Percentiles rank a stretch among this genome's conserved stretches.
These are phyloP conservation scores for Phaeotremella fagi DNA, from an alignment of 768 basidiomycete genomes.

Conservation along the genomic window DNA sequence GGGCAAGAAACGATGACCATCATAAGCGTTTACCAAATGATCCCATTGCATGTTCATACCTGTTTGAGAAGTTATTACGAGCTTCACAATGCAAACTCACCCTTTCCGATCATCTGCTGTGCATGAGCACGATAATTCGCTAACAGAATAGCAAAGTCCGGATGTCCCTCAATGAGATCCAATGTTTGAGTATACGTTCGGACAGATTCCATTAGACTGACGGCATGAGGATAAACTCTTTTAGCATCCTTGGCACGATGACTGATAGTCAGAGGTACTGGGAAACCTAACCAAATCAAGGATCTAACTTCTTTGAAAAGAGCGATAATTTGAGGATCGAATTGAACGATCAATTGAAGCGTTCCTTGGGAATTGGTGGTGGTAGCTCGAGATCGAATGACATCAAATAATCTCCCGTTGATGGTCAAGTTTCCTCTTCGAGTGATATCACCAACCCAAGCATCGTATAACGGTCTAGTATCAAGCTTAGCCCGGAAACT, in stretches of 20 bases:
- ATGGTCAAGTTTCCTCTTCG: constrained; percentile 59
- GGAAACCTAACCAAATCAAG: constrained; percentile 89
- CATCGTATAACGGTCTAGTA: constrained; percentile 87
- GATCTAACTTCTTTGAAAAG: constrained; percentile 98
- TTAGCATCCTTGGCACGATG: constrained; percentile 99
- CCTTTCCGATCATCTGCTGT: constrained; percentile 86
- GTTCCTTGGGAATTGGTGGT: constrained; percentile 51
- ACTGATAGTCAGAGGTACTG: constrained; percentile 86
- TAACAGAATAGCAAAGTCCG: constrained; percentile 87
- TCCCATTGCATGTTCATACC: constrained; percentile 98
- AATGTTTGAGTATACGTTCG: constrained; percentile 93
- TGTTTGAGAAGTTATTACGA: constrained; percentile 42
- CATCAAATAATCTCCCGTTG: constrained; percentile 86
- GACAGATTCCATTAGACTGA: constrained; percentile 90
- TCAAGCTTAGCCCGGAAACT: constrained; percentile 96
- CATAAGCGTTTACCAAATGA: constrained; percentile 90
- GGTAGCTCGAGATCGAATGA: constrained; percentile 51
- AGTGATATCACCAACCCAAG: constrained; percentile 94
- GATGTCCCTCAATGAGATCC: constrained; percentile 82
- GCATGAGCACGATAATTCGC: constrained; percentile 91
- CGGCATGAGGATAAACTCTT: constrained; percentile 95
- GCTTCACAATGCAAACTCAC: constrained; percentile 48
- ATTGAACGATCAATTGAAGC: constrained; percentile 79
- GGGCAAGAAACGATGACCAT: constrained; percentile 68
- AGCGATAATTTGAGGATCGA: constrained; percentile 89